Conservation (phyloP, 768 basidiomycete genomes). For the Leucosporidium scottii region DNA sequence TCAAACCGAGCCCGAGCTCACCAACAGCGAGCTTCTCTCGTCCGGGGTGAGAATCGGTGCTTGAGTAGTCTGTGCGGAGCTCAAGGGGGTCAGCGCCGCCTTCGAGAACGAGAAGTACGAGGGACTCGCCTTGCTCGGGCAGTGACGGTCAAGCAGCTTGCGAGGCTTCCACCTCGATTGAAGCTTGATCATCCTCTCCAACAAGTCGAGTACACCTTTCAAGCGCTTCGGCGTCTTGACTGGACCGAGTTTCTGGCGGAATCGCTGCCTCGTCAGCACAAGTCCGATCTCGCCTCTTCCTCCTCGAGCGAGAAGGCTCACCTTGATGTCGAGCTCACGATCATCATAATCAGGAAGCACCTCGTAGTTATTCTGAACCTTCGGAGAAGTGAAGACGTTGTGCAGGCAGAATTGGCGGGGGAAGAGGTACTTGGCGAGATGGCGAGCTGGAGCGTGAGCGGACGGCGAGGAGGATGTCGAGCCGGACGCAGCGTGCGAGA, state of each 20-base stretch:
- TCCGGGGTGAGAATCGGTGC: neutral
- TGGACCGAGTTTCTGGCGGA: constrained; percentile 42
- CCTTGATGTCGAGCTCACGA: constrained; percentile 66
- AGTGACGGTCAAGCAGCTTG: constrained; percentile 55
- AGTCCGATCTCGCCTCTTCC: neutral
- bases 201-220: constrained; percentile 50
- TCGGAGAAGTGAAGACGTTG: constrained; percentile 60
- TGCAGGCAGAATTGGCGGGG: constrained; percentile 65
- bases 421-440: constrained; percentile 76
- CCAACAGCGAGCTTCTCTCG: too few relatives aligned
- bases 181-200: constrained; percentile 59
- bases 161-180: constrained; percentile 66
- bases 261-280: neutral
- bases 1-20: neutral
- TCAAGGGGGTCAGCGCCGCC: neutral
- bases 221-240: constrained; percentile 70
- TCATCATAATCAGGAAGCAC: constrained; percentile 40
- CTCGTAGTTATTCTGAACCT: constrained; percentile 14
- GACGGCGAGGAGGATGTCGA: neutral
- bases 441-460: constrained; percentile 43
- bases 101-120: neutral
- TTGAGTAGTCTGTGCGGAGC: neutral
- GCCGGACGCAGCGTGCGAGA: neutral
- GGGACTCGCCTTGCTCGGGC: constrained; percentile 63
- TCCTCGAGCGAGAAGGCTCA: constrained; percentile 34